Evolutionary conservation across 495 filamentous ascomycete species (phyloP).

Genomic region (Penicillium cinerascens): DNA sequence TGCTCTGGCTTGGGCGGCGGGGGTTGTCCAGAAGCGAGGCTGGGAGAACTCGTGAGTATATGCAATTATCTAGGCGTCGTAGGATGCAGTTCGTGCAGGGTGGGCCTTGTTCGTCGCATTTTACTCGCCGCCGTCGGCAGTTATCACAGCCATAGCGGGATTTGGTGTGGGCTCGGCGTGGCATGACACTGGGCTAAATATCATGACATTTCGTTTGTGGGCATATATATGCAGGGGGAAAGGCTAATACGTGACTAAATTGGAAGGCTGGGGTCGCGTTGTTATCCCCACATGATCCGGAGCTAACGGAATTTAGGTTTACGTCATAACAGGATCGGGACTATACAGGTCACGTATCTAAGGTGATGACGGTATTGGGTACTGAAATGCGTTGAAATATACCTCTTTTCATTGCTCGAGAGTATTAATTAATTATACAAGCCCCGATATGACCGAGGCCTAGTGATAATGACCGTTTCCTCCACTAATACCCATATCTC

Average conservation of each 20-base stretch:
- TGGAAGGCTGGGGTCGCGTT: background rate
- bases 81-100: slow-evolving; percentile 27
- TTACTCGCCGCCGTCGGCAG: slow-evolving; percentile 48
- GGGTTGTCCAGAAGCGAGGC: background rate
- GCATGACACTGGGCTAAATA: background rate
- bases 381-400: background rate
- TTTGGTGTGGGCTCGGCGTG: slow-evolving; percentile 39
- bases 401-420: background rate
- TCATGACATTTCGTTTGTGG: background rate
- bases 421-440: background rate
- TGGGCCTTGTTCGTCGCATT: slow-evolving; percentile 32
- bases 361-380: background rate
- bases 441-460: background rate
- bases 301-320: background rate
- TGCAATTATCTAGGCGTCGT: slow-evolving; percentile 22
- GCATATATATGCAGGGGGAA: slow-evolving; percentile 1
- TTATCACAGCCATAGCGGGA: slow-evolving; percentile 48
- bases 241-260: slow-evolving; percentile 1
- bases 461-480: background rate
- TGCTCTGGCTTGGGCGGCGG: background rate
- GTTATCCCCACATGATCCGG: background rate
- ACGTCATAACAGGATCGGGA: background rate
- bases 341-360: background rate
- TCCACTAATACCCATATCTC: background rate
- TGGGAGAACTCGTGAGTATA: slow-evolving; percentile 16